Percentiles rank a stretch among this genome's conserved stretches.
These are phyloP conservation scores for Trichomonas gallinae DNA, from an alignment of 208 protist genomes.

Conservation along the genomic window DNA sequence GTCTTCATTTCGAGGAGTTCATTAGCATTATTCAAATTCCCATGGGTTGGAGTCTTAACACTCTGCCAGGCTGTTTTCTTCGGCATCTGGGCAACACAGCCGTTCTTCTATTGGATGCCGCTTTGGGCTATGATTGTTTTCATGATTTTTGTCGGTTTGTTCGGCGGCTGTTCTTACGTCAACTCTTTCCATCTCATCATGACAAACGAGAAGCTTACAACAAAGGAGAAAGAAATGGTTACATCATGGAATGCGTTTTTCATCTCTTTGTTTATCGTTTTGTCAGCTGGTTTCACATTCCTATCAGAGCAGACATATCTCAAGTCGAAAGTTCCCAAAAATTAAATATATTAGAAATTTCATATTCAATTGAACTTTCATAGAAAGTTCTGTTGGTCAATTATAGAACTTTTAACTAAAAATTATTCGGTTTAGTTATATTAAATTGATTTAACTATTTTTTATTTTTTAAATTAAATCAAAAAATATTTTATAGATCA, in stretches of 20 bases:
- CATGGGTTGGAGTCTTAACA: neutral
- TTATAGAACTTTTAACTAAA: no score
- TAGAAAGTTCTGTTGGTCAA: no score
- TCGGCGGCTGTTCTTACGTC: neutral
- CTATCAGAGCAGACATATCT: neutral
- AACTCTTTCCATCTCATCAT: neutral
- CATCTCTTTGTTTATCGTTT: neutral
- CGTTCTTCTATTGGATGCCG: neutral
- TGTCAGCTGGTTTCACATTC: neutral
- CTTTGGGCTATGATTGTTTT: neutral
- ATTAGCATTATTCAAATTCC: neutral
- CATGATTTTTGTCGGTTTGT: neutral
- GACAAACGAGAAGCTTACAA: neutral
- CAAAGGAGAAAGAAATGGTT: neutral
- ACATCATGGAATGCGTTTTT: neutral
- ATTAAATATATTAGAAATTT: no score
- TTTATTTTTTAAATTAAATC: no score
- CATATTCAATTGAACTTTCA: no score
- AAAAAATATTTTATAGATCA: no score
- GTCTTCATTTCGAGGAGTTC: neutral
- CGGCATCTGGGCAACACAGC: neutral
- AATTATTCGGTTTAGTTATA: no score
- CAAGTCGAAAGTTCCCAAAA: neutral
- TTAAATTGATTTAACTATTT: no score
- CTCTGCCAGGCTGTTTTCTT: neutral